Evolutionary conservation across 768 basidiomycete species (phyloP), one percentile per base, ranked within the genome.

Genomic region (Chiua virens): DNA sequence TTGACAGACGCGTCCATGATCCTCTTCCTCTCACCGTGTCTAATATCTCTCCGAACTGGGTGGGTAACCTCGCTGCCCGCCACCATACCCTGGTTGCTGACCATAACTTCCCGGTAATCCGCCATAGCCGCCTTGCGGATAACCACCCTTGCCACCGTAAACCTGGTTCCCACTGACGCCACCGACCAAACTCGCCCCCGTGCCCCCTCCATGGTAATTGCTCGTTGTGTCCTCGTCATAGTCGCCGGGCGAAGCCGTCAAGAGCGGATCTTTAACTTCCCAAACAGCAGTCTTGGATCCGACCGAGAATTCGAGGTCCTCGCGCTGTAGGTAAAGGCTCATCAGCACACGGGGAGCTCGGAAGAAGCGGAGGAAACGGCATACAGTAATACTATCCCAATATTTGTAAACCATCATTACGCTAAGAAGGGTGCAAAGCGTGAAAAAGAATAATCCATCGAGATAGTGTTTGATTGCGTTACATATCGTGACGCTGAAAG

Each of bases 351-450:
- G n/a, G 4, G 51, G 45, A 11, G 50, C 18, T 23, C 20, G 23
- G 38, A 40, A 3, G 41, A 40, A 35, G 27, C 25, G 34, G 39
- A 4, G 42, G 53, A 57, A 50, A 37, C 20, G 27, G 75, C 85
- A 61, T 68, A 96, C 95, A 44, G 97, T 98, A 69, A 99, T 98
- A 62, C 86, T 86, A 66, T 96, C 94, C 93, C 93, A 97, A 70
- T 96, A 96, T 70, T 98, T 98, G 82, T 98, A 98, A 35, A 98
- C 91, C 96, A 99, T 98, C 97, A 99, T 99, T 39, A 98, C 94
- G 64, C 87, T 87, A 35, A 99, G 78, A 41, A 99, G 82, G 71
- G 93, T 88, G 73, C 93, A 98, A 17, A 99, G 79, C 30, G 89
- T 87, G 75, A 92, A 94, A 82, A 99, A 98, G 80, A 99, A 98